phyloP scores from a whole-genome alignment of 148 eudicot species.

The Bassia scoparia region DNA sequence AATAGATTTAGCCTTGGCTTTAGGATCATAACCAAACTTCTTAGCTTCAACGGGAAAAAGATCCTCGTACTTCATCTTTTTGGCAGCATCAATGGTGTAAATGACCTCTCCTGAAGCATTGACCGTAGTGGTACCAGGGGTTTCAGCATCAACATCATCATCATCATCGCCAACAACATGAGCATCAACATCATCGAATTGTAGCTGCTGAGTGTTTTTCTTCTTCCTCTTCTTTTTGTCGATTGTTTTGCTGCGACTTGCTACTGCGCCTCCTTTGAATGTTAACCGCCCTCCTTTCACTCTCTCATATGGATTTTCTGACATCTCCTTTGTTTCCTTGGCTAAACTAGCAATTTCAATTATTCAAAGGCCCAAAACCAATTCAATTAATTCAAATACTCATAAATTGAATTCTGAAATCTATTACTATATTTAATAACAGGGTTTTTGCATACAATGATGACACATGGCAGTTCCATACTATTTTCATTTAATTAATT shows the following conservation, averaged over 20 bases:
- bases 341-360: too few species aligned
- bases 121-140: not conserved
- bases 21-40: slow-evolving; percentile 78
- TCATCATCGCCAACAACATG: slow-evolving; percentile 9
- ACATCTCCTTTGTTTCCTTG: too few species aligned
- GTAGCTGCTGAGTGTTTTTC: slow-evolving; percentile 8
- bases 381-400: too few species aligned
- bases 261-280: slow-evolving; percentile 73
- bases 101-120: too few species aligned
- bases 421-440: too few species aligned
- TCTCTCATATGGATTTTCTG: slow-evolving; percentile 58
- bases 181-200: slow-evolving; percentile 10
- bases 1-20: slow-evolving; percentile 44
- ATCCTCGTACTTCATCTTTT: slow-evolving; percentile 80
- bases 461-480: too few species aligned
- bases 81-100: slow-evolving; percentile 84
- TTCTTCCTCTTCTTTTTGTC: slow-evolving; percentile 59
- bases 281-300: slow-evolving; percentile 67
- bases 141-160: slow-evolving; percentile 15
- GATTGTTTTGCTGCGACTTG: slow-evolving; percentile 52
- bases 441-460: too few species aligned
- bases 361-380: too few species aligned
- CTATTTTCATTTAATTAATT: too few species aligned
- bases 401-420: too few species aligned
- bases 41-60: slow-evolving; percentile 84